These are phyloP conservation scores for Boletus barrowsii DNA, from an alignment of 768 basidiomycete genomes.

Conservation along the genomic window DNA sequence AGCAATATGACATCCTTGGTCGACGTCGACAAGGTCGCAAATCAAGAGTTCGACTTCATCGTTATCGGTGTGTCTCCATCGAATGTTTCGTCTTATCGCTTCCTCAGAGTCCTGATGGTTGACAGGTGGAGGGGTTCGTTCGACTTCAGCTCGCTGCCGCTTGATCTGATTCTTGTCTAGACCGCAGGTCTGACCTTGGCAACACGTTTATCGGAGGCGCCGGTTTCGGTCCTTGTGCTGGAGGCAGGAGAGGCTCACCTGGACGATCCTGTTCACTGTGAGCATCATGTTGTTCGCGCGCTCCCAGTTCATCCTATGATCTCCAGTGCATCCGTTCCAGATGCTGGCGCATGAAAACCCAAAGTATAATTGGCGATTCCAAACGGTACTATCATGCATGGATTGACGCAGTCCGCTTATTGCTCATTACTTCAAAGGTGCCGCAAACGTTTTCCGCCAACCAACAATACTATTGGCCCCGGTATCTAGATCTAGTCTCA, in stretches of 20 bases:
- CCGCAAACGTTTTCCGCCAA: not conserved
- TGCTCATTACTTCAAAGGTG: not conserved
- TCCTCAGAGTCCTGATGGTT: not conserved
- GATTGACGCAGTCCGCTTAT: not conserved
- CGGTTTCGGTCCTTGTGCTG: not conserved
- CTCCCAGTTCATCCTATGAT: not conserved
- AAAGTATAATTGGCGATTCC: conserved; percentile 1
- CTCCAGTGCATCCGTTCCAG: not conserved
- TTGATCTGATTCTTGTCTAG: not conserved
- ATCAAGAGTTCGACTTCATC: not conserved
- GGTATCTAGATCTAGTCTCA: not conserved
- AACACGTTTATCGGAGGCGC: not conserved
- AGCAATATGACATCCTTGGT: not conserved
- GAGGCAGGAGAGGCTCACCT: not conserved
- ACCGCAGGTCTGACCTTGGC: not conserved
- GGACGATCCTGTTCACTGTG: not conserved
- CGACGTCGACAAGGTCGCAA: not conserved
- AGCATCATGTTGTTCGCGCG: not conserved
- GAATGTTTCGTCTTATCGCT: no score
- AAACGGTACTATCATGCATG: not conserved
- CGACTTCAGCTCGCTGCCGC: not conserved
- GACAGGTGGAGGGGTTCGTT: not conserved
- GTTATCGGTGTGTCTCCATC: not conserved
- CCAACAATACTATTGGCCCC: not conserved
- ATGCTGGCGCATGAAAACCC: not conserved